Evolutionary conservation across 768 basidiomycete genomes (phyloP).

Genomic region (Myochromella boudieri): DNA sequence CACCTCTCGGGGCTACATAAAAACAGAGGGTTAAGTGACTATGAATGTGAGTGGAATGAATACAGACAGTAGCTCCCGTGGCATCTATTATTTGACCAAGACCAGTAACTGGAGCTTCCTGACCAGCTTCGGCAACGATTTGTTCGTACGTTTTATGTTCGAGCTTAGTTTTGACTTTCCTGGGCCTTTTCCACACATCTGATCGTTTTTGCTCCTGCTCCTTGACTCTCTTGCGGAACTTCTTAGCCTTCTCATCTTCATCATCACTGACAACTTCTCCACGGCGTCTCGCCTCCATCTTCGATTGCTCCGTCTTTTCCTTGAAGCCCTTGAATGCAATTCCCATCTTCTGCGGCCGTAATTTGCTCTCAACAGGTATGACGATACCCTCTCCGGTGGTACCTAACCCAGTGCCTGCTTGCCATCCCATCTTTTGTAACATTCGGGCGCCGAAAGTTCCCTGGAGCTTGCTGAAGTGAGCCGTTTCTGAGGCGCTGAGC

Average conservation of each 20-base stretch:
- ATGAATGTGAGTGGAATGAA: not conserved
- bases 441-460: conserved; percentile 84
- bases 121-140: conserved; percentile 84
- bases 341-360: conserved; percentile 84
- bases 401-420: conserved; percentile 78
- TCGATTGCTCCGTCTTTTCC: conserved; percentile 86
- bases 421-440: conserved; percentile 96
- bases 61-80: conserved; percentile 81
- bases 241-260: conserved; percentile 52
- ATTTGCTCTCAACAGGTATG: conserved; percentile 82
- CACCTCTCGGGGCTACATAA: conserved; percentile 76
- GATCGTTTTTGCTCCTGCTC: conserved; percentile 61
- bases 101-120: conserved; percentile 49
- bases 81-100: conserved; percentile 94
- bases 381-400: conserved; percentile 76
- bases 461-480: conserved; percentile 82
- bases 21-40: conserved; percentile 6
- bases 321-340: conserved; percentile 86
- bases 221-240: conserved; percentile 50
- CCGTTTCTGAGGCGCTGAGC: conserved; percentile 63
- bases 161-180: conserved; percentile 80
- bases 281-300: conserved; percentile 71
- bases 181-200: conserved; percentile 84
- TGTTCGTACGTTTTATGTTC: conserved; percentile 98
- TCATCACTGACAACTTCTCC: conserved; percentile 78